phyloP scores from a whole-genome alignment of 2,329 filamentous ascomycete genomes.

The Cladosporium sp. region DNA sequence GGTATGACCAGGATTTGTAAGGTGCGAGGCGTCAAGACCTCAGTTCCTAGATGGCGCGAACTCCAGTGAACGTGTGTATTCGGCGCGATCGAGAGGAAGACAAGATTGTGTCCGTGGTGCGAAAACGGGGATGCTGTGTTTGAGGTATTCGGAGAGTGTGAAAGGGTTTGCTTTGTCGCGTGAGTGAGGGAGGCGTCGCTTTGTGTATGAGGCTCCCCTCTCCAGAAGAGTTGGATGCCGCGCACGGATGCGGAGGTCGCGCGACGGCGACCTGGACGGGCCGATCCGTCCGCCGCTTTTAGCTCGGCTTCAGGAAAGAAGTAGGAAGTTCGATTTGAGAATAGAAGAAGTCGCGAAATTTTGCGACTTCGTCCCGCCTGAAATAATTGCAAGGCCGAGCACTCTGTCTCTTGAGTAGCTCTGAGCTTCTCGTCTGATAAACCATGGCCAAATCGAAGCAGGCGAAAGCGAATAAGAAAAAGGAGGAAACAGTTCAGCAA shows the following conservation, averaged over 20 bases:
- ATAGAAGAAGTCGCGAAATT: neutral
- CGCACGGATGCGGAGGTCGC: too few relatives aligned
- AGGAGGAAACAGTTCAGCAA: slow-evolving; percentile 7
- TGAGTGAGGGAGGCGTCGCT: neutral
- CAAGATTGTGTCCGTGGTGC: neutral
- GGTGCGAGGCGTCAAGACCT: slow-evolving; percentile 7
- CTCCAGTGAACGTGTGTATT: slow-evolving; percentile 1
- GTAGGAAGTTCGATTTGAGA: neutral
- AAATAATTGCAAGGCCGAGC: too few relatives aligned
- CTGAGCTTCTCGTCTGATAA: neutral
- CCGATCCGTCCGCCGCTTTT: too few relatives aligned
- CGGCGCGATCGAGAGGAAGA: neutral
- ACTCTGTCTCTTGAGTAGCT: neutral
- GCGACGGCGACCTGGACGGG: too few relatives aligned
- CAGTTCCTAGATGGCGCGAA: neutral
- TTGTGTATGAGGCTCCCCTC: neutral
- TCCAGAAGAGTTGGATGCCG: neutral
- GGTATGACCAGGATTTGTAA: neutral
- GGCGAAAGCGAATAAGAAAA: slow-evolving; percentile 3
- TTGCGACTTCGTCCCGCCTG: neutral
- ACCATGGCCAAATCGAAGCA: slow-evolving; percentile 9
- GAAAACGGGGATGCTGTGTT: too few relatives aligned
- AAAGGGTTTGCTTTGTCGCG: neutral
- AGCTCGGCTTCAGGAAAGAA: too few relatives aligned
- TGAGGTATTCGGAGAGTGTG: neutral